phyloP scores from a whole-genome alignment of 2,329 filamentous ascomycete genomes.

The Fusarium incarnatum region DNA sequence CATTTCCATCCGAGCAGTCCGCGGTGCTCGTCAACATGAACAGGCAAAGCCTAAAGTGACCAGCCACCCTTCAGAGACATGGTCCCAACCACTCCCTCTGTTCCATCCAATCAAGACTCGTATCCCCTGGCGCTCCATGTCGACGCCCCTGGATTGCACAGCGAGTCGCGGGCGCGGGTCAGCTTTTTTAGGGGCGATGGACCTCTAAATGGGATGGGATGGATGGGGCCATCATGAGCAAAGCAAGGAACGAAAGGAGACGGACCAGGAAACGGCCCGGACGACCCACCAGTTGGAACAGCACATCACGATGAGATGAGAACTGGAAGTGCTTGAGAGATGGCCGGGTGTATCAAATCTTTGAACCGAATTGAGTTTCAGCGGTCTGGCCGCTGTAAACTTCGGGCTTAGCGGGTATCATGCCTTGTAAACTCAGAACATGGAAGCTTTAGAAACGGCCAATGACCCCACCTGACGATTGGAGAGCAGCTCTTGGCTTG shows the following conservation, averaged over 20 bases:
- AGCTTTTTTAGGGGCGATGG: slow-evolving; percentile 29
- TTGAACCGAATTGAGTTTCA: slow-evolving; percentile 28
- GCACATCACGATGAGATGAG: slow-evolving; percentile 26
- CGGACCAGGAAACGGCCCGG: slow-evolving; percentile 35
- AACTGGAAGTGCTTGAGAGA: slow-evolving; percentile 4
- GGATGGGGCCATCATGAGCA: slow-evolving; percentile 19
- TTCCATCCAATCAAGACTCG: slow-evolving; percentile 20
- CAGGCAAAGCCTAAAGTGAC: slow-evolving; percentile 26
- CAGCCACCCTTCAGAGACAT: slow-evolving; percentile 34
- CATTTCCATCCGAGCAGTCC: slow-evolving; percentile 32
- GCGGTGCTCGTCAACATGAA: slow-evolving; percentile 9
- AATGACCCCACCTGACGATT: neutral
- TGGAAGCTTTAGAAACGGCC: neutral
- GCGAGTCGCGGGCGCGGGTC: slow-evolving; percentile 34
- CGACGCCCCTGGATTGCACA: slow-evolving; percentile 31
- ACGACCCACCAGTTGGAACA: slow-evolving; percentile 30
- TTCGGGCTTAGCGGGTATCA: slow-evolving; percentile 19
- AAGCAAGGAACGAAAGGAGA: slow-evolving; percentile 40
- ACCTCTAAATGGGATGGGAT: slow-evolving; percentile 29
- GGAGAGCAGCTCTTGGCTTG: slow-evolving; percentile 4
- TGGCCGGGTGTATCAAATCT: slow-evolving; percentile 3
- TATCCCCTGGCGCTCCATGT: slow-evolving; percentile 29
- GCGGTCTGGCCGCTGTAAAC: slow-evolving; percentile 15
- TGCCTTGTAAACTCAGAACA: slow-evolving; percentile 14
- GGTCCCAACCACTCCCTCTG: slow-evolving; percentile 18